Conservation (phyloP, 2,329 filamentous ascomycete genomes). For the Pseudocercospora fuligena region DNA sequence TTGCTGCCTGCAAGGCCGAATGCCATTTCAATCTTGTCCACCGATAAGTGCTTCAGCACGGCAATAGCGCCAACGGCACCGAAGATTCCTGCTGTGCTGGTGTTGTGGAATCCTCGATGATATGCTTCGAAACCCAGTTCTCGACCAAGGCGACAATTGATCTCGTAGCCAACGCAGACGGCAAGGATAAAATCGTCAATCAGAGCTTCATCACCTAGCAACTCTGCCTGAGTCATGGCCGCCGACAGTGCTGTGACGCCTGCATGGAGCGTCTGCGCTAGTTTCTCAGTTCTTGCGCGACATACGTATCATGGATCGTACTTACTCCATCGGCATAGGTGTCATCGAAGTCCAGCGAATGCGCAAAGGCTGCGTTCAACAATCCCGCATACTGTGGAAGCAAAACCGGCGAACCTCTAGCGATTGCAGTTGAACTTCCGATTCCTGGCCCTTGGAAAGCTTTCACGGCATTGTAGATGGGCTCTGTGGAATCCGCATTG, state of each 20-base stretch:
- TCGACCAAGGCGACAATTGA: conserved; percentile 41
- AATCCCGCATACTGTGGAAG: conserved; percentile 48
- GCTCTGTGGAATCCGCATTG: conserved; percentile 35
- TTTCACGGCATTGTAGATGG: conserved; percentile 35
- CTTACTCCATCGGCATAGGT: conserved; percentile 46
- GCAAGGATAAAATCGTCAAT: conserved; percentile 39
- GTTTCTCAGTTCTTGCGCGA: background rate
- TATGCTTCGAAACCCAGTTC: conserved; percentile 44
- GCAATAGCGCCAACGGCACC: conserved; percentile 43
- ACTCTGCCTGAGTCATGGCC: conserved; percentile 42
- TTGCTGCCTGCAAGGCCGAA: conserved; percentile 46
- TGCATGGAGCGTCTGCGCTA: conserved; percentile 44
- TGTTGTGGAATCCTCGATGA: conserved; percentile 46
- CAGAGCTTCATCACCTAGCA: conserved; percentile 25
- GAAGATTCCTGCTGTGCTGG: conserved; percentile 45
- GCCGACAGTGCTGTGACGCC: conserved; percentile 49
- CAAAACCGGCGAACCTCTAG: conserved; percentile 39
- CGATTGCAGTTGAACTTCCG: conserved; percentile 43
- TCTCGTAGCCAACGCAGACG: conserved; percentile 43
- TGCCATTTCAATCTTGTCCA: conserved; percentile 38
- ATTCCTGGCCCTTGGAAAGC: conserved; percentile 33
- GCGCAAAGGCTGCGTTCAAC: conserved; percentile 50
- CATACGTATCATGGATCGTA: background rate
- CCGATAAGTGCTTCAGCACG: conserved; percentile 36
- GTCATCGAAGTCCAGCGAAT: conserved; percentile 54